Evolutionary conservation across 257 asterid species (phyloP), one percentile per base, ranked within the genome.

Genomic region (Voacanga thouarsii): DNA sequence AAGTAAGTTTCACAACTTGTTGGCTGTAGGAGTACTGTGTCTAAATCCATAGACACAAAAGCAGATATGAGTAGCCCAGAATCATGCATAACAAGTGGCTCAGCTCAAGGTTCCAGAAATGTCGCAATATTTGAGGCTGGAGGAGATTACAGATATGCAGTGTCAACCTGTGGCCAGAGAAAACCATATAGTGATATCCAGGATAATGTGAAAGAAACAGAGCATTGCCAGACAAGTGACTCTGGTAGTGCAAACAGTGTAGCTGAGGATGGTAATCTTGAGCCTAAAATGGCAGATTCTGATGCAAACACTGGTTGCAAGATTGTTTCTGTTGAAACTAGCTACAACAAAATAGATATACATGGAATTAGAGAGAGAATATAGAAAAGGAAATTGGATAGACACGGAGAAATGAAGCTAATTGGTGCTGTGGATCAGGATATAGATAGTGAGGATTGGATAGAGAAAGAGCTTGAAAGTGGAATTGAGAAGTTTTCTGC

Each of bases 401-500:
- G 71, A 51, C 55, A 12, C 0, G 76, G 68, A 65, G 76, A 80
- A 68, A 84, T 65, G 78, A 73, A 78, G 74, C 37, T 26, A 5
- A 74, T 16, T 19, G 63, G 19, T 39, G 66, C 39, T 55, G 44
- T 73, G 80, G 77, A 78, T 26, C 79, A 82, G 8, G 86, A 85
- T 80, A 76, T 72, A 37, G 83, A 75, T 69, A 74, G 81, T 41
- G 94, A 89, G 56, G 83, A 82, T 69, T 89, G 90, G 94, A 86
- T 86, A 37, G 89, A 88, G 82, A 85, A 80, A 67, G 90, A 90
- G 88, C 83, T 90, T 28, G 94, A 90, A 75, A 86, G 77, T 24
- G 81, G 81, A 50, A 60, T 81, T 33, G 69, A 53, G 73, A 39
- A 53, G 68, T 45, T 28, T 59, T 55, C 70, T n/a, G 24, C 76